Evolutionary conservation across 768 basidiomycete genomes (phyloP).

Genomic region (Xanthoconium purpureum): DNA sequence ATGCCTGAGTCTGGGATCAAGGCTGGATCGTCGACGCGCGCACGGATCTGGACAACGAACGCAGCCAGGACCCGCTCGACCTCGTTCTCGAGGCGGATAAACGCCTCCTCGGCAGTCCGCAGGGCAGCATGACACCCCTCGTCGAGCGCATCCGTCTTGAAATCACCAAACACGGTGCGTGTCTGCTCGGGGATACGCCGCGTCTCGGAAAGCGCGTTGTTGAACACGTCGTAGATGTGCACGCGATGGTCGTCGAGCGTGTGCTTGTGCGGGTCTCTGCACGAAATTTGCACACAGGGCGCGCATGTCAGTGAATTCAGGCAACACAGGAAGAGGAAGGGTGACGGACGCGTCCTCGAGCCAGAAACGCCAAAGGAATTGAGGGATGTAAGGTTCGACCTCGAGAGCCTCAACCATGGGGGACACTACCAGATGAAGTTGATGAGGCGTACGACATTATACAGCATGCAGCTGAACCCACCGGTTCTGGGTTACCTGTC

Average conservation of each 20-base stretch:
- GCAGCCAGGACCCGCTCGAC: constrained; percentile 39
- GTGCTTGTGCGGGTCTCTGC: constrained; percentile 30
- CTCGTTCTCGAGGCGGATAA: constrained; percentile 41
- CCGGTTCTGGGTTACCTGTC: not conserved
- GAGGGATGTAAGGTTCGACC: constrained; percentile 41
- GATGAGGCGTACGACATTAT: not conserved
- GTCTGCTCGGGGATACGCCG: constrained; percentile 35
- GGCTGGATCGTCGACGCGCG: not conserved
- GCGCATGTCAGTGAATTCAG: not conserved
- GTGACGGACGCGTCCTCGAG: constrained; percentile 40
- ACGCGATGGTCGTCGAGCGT: constrained; percentile 38
- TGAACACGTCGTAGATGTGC: constrained; percentile 52
- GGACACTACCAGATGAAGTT: not conserved
- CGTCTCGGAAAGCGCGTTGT: constrained; percentile 48
- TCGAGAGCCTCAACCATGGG: constrained; percentile 5
- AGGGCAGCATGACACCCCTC: constrained; percentile 37
- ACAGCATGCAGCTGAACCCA: constrained; percentile 4
- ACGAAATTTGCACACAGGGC: not conserved
- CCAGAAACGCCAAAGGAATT: constrained; percentile 51
- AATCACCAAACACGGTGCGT: constrained; percentile 43
- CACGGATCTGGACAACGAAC: constrained; percentile 31
- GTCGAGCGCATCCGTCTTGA: constrained; percentile 33
- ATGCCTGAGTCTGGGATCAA: no score
- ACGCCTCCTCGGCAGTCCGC: constrained; percentile 42
- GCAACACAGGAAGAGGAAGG: not conserved